A percentile compares a stretch with the other conserved stretches of the same genome.
Evolutionary conservation across 768 basidiomycete species (phyloP).

Genomic region (Macrolepiota albuminosa): DNA sequence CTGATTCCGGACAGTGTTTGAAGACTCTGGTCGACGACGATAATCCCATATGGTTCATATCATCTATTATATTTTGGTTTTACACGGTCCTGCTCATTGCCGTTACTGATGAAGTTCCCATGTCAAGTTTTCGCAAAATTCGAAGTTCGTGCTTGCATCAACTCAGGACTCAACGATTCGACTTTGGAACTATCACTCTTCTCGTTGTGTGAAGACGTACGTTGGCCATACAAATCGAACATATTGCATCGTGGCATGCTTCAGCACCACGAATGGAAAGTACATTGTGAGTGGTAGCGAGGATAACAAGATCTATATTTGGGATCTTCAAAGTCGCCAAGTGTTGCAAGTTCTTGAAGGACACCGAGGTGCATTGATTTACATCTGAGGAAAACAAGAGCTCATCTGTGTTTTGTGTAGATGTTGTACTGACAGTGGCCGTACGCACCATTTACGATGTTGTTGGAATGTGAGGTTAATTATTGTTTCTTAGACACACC

Average conservation of each 20-base stretch:
- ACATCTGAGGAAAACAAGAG: neutral
- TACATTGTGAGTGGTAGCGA: constrained; percentile 89
- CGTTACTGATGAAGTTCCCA: constrained; percentile 53
- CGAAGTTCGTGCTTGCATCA: constrained; percentile 80
- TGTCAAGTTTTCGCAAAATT: constrained; percentile 91
- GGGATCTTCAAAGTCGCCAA: constrained; percentile 83
- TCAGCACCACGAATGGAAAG: constrained; percentile 53
- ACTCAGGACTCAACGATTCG: constrained; percentile 95
- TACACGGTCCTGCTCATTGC: constrained; percentile 7
- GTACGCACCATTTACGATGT: constrained; percentile 33
- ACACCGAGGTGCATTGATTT: constrained; percentile 58
- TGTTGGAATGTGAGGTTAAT: neutral
- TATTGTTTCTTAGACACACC: constrained; percentile 59
- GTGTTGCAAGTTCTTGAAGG: constrained; percentile 73
- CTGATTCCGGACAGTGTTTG: constrained; percentile 94
- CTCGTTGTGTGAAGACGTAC: constrained; percentile 91
- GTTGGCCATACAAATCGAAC: constrained; percentile 83
- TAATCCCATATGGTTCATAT: constrained; percentile 79
- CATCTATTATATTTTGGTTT: neutral
- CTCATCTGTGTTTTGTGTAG: constrained; percentile 18
- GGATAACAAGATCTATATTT: constrained; percentile 82
- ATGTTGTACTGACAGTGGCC: constrained; percentile 75
- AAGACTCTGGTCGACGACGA: constrained; percentile 97
- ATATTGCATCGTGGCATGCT: constrained; percentile 72
- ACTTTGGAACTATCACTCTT: constrained; percentile 90